These are phyloP conservation scores for Rhododendron kiyosumense DNA, from an alignment of 148 eudicot genomes.

Conservation along the genomic window DNA sequence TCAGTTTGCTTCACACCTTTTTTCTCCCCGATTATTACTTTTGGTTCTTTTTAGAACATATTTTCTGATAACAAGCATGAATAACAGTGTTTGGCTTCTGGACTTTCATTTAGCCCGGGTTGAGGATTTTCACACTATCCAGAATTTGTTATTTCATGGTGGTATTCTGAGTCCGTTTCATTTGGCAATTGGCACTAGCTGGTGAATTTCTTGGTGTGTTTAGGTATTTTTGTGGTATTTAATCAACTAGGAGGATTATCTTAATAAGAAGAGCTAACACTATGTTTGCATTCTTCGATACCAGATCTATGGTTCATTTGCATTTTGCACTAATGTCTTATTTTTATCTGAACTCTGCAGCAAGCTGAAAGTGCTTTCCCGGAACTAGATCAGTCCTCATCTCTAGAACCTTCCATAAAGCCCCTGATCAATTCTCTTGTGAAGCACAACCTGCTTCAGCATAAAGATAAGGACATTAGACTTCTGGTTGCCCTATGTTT, in stretches of 20 bases:
- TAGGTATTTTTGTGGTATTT: background rate
- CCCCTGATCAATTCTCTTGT: conserved; percentile 60
- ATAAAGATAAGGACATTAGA: conserved; percentile 69
- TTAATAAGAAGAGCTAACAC: background rate
- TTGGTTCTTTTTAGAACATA: background rate
- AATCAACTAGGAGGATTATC: background rate
- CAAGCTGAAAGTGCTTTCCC: conserved; percentile 56
- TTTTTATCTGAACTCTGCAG: conserved; percentile 50
- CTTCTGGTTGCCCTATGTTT: conserved; percentile 71
- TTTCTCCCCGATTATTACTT: background rate
- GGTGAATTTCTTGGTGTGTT: background rate
- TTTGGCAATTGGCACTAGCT: background rate
- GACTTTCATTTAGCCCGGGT: background rate
- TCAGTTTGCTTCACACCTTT: background rate
- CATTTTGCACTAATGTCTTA: background rate
- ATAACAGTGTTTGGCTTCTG: background rate
- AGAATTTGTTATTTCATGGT: background rate
- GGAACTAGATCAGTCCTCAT: conserved; percentile 48
- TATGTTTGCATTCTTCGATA: background rate
- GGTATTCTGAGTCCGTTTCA: background rate
- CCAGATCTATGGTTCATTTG: background rate
- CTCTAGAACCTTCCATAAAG: conserved; percentile 34
- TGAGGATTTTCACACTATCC: background rate
- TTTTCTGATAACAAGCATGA: background rate
- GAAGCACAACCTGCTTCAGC: conserved; percentile 54